Base-by-base conservation (phyloP, 768 basidiomycete species). In the Cantharellus anzutake region DNA sequence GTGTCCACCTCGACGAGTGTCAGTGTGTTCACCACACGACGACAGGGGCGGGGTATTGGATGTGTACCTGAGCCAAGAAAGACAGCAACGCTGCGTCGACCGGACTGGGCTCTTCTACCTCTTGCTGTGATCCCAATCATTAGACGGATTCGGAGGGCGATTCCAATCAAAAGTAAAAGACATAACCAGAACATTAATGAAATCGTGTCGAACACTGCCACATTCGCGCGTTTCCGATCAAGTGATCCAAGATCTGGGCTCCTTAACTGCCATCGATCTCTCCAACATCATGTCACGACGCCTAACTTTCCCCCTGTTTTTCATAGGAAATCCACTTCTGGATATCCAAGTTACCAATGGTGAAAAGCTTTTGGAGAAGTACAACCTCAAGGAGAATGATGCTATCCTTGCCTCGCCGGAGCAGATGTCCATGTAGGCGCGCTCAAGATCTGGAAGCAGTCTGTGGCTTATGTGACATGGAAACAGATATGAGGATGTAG, bases 291-390 rank as follows among this genome's bases (percentile, higher is more conserved):
- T 29, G 20, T 29, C 20, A 29, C 20, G 20, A 29, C 20, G 20
- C 39, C 14, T 11, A 11, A 42, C 76, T 34, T 84, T 80, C 74
- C 69, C 76, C 51, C 73, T 97, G 52, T 90, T 97, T 73, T 88
- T 83, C 74, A 74, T 98, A 73, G 94, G 94, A 50, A 97, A 97
- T 73, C 94, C 94, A 66, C 77, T 98, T 68, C 84, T 98, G 57
- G 93, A 99, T 71, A 85, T 99, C 74, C 92, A 94, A 73, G 90
- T 94, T 67, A 80, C 74, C 63, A 77, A 88, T 63, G 90, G 87
- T 56, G 89, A 93, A 68, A 76, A 76, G 40, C 78, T 97, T 48
- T 75, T 98, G 60, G 74, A 84, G 67, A 97, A 96, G 71, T 99
- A 98, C 68, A 79, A 72, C 61, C 79, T 99, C 67, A 88, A 89